Conservation (phyloP, 1,284 basidiomycete species). For the Leccinum solheimii region DNA sequence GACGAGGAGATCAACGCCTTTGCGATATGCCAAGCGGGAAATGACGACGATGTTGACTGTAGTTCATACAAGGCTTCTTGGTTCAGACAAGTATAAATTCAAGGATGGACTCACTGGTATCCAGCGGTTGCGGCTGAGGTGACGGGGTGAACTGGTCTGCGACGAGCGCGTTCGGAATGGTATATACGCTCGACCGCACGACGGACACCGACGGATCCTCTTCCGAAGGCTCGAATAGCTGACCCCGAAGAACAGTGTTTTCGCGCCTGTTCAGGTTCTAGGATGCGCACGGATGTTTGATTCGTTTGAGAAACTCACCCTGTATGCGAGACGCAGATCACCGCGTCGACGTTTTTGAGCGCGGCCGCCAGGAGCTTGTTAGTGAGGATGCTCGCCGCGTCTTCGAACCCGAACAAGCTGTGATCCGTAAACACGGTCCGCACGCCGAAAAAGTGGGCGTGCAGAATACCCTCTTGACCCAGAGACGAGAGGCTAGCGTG, state of each 20-base stretch:
- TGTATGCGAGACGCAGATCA: constrained; percentile 97
- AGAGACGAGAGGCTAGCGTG: constrained; percentile 90
- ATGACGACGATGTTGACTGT: constrained; percentile 92
- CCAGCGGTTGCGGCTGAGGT: constrained; percentile 43
- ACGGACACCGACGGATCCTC: constrained; percentile 43
- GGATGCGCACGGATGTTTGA: background rate
- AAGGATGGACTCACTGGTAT: constrained; percentile 57
- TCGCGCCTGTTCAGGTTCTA: constrained; percentile 61
- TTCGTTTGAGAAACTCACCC: constrained; percentile 55
- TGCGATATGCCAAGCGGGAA: constrained; percentile 95
- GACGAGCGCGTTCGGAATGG: constrained; percentile 95
- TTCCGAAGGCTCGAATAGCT: constrained; percentile 56
- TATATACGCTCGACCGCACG: constrained; percentile 72
- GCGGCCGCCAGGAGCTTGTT: constrained; percentile 92
- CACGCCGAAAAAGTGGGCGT: constrained; percentile 81
- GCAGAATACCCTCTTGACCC: constrained; percentile 90
- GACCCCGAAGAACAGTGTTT: constrained; percentile 90
- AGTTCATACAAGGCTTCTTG: background rate
- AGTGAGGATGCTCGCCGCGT: constrained; percentile 93
- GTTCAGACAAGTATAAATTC: background rate
- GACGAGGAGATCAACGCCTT: constrained; percentile 95
- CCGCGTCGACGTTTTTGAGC: constrained; percentile 88
- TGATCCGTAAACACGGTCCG: constrained; percentile 97
- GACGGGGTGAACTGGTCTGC: constrained; percentile 83
- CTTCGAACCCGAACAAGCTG: constrained; percentile 93